Conservation (phyloP, 441 rosid species). For the Adansonia madagascariensis region DNA sequence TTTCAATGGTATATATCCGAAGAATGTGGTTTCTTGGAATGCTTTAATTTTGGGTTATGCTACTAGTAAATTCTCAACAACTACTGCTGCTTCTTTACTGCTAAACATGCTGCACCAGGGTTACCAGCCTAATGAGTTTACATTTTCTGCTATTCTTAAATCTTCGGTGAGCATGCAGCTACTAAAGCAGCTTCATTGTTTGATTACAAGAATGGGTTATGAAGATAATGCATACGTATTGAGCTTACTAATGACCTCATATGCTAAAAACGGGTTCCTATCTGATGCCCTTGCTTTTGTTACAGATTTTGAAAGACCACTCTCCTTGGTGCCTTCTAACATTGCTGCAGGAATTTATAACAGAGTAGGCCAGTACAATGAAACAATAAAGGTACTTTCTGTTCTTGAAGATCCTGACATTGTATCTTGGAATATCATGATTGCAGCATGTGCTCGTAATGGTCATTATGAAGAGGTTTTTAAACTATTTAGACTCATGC, state of each 20-base stretch:
- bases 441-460: constrained; percentile 72
- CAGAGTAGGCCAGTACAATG: constrained; percentile 60
- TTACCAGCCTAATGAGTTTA: constrained; percentile 63
- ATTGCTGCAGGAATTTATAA: constrained; percentile 66
- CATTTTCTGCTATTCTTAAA: constrained; percentile 68
- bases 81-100: constrained; percentile 45
- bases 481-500: constrained; percentile 66
- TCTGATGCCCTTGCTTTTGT: constrained; percentile 55
- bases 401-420: constrained; percentile 67
- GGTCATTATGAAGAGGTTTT: constrained; percentile 57
- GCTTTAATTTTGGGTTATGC: constrained; percentile 70
- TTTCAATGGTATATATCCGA: constrained; percentile 54
- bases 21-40: constrained; percentile 82
- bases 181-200: constrained; percentile 65
- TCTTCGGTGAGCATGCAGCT: constrained; percentile 43
- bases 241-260: constrained; percentile 71
- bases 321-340: constrained; percentile 51
- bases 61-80: constrained; percentile 41
- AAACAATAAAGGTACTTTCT: constrained; percentile 63
- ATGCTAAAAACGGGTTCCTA: constrained; percentile 59
- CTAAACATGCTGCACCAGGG: constrained; percentile 59
- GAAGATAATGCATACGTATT: constrained; percentile 57
- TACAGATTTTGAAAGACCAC: constrained; percentile 38
- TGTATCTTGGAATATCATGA: constrained; percentile 79
- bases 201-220: constrained; percentile 65